Base-by-base conservation (phyloP, 2,329 filamentous ascomycete genomes). In the Leptographium procerum region DNA sequence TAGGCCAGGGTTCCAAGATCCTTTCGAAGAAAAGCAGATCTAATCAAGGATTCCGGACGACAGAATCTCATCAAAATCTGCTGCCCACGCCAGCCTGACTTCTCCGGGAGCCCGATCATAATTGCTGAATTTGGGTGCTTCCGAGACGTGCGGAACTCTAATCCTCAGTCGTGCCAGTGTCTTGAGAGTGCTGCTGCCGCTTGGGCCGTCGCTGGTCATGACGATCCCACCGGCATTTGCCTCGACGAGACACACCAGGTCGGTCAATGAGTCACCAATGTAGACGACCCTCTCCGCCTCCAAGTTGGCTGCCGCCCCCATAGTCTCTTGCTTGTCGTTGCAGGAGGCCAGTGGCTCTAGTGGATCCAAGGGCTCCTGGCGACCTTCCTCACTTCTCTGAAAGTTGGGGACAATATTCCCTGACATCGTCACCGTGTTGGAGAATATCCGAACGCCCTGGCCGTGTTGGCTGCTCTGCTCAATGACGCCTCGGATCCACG, bases 241-340 rank as follows among this genome's bases (percentile, higher is more conserved):
- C 1, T 34, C 28, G 1, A 81, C 62, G 43, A 84, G 67, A 60
- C 80, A 83, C 64, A 77, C 75, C 58, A 83, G 67, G 65, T 84
- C 81, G 1, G 80, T 83, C 2, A 73, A 73, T 31, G 80, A 82
- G 65, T 84, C 81, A 9, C 81, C 81, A 65, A 82, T 75, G 68
- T 83, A 84, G n/a, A 80, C 66, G 7, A 16, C 31, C 8, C 55
- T 22, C 13, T 55, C 45, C n/a, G 50, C 28, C 1, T 59, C 62
- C 5, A 65, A 62, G 34, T 52, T 61, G 34, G 64, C 60, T 50
- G 74, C 62, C 8, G 67, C 64, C n/a, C 66, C 57, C 59, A 80
- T 64, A 3, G 71, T 75, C 13, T 69, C 66, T 22, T 74, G 64
- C 69, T 82, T 82, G 65, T 81, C 78, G 8, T 65, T 58, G 2